Conservation (phyloP, 805 yeast genomes). For the Pichia phayaonensis region DNA sequence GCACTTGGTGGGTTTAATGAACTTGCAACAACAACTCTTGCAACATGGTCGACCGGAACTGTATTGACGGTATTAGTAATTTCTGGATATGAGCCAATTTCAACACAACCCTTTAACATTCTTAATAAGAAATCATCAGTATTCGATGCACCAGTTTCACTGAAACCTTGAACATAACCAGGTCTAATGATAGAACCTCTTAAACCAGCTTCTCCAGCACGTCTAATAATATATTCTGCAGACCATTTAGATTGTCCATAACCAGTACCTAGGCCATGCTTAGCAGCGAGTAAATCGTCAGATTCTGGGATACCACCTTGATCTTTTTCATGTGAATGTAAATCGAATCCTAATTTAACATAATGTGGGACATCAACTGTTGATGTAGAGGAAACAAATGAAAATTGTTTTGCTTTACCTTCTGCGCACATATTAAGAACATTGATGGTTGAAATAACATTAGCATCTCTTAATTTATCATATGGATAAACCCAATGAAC, state of each 20-base stretch:
- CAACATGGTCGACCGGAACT: conserved; percentile 98
- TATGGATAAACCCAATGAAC: conserved; percentile 99
- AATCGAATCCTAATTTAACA: conserved; percentile 66
- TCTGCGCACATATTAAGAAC: conserved; percentile 68
- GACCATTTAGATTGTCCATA: conserved; percentile 99
- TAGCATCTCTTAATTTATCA: conserved; percentile 81
- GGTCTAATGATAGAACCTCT: conserved; percentile 89
- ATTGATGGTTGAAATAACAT: conserved; percentile 81
- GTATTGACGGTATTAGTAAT: conserved; percentile 84
- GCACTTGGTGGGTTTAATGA: conserved; percentile 68
- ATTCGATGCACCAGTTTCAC: conserved; percentile 79
- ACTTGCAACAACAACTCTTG: conserved; percentile 78
- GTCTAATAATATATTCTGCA: conserved; percentile 81
- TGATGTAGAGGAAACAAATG: conserved; percentile 95
- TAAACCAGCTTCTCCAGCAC: conserved; percentile 83
- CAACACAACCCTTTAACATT: conserved; percentile 90
- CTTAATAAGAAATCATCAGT: conserved; percentile 95
- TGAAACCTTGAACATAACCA: conserved; percentile 89
- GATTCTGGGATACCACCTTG: conserved; percentile 69
- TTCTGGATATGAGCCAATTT: conserved; percentile 79
- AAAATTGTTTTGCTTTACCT: conserved; percentile 79
- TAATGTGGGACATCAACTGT: conserved; percentile 79
- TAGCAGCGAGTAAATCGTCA: conserved; percentile 78
- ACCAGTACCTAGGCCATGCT: conserved; percentile 78
- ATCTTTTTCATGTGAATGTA: conserved; percentile 60